Base-by-base conservation (phyloP, 1,139 yeast genomes). In the Arxiozyma slooffiae region DNA sequence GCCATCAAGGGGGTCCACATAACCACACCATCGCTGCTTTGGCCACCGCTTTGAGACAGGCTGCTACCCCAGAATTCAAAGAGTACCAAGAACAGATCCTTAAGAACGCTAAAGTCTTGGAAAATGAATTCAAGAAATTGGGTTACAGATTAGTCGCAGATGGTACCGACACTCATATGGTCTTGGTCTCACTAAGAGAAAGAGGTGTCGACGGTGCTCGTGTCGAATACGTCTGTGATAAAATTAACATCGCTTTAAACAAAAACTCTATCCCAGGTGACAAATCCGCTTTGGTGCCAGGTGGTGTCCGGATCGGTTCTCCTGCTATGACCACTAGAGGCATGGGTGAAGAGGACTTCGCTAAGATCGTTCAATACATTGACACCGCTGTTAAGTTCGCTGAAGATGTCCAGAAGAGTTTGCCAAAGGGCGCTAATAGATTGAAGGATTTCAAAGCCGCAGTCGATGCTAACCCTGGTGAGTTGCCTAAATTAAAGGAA, bases 1-100 rank as follows among this genome's bases (percentile, higher is more conserved):
- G 97, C 63, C 97, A 92, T 73, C 98, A 92, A 77, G 98, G 98
- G 77, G 98, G 98, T 69, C 98, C 98, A 60, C 97, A 92, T 73
- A 92, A 92, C 77, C 97, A 92, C 76, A 92, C 97, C 62, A 92
- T 92, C 68, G 84, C 97, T 57, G 98, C 97, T 46, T 78, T 92
- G 66, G 97, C 97, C 44, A 90, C 94, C 57, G 98, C 98, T 55
- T 79, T 92, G 67, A 88, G 87, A 71, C 98, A 92, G 75, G 95
- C 96, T 54, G 80, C 82, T 54, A 80, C 94, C 50, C 95, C 95
- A 51, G 96, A 88, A 71, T 92, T 87, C 75, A 87, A 81, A 72
- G 81, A 81, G 67, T 92, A 92, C 75, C 98, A 92, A 75, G 75
- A 76, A 66, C 85, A 84, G 67, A 97, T 92, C 20, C 76, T 92